Evolutionary conservation across 148 eudicot species (phyloP), one percentile per base, ranked within the genome.

Genomic region (Silene uniflora): DNA sequence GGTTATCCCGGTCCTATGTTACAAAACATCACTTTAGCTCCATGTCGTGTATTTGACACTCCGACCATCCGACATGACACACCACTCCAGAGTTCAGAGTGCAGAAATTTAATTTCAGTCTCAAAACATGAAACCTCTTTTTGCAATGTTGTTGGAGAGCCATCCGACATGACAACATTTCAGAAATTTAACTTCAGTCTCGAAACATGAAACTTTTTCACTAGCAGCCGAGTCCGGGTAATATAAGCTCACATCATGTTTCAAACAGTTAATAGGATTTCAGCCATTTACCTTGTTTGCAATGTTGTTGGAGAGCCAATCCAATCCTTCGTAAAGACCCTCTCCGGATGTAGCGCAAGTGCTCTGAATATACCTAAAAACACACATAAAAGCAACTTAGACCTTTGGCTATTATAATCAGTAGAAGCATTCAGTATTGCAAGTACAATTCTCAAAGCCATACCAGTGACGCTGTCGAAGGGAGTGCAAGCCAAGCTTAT

Each of bases 261-360:
- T 27, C 12, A 3, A 27, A 67, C 47, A 9, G 1, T 19, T 21
- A 22, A 19, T 61, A 61, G 11, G 65, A 19, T 21, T 21, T 61
- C 24, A 22, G 19, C 22, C 65, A 61, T 75, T 21, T 80, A 80
- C 92, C 90, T 85, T 89, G 84, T 84, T 89, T 63, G 92, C 92
- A 75, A 89, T 87, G 84, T 89, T 87, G 90, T 89, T 89, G 83
- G 92, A 89, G 71, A 89, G 90, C 92, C 92, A 89, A 76, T 89
- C 92, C 82, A 89, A 77, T 27, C 92, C 90, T 85, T 89, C 92
- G 19, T 89, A 89, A n/a, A 89, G 85, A 29, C 92, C 92, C 75
- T 89, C 92, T 17, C 92, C 92, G 25, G 90, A 87, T 66, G 88
- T 89, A 27, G 89, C 91, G 76, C 91, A 88, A 72, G 91, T 89